Base-by-base conservation (phyloP, 2,329 filamentous ascomycete species). In the Aplosporella prunicola region DNA sequence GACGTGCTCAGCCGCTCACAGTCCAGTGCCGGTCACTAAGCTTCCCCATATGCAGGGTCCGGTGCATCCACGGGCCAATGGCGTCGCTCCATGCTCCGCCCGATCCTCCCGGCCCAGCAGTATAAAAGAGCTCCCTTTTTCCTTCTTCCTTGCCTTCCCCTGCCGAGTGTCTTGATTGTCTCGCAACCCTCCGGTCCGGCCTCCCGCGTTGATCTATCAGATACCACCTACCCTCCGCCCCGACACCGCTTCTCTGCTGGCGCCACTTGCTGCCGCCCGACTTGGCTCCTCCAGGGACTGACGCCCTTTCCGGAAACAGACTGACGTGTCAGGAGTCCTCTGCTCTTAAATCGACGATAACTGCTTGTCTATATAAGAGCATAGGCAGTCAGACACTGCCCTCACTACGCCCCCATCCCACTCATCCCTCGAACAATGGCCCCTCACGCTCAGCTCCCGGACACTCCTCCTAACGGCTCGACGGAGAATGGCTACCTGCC, bases 391-490 rank as follows among this genome's bases (percentile, higher is more conserved):
- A n/a, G n/a, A n/a, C n/a, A 9, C 24, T 26, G 10, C 14, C 24
- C 14, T 26, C 24, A 11, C 24, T 9, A 9, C 24, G 11, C n/a
- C 26, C 18, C 5, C 27, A 16, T 14, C 27, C 6, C 14, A 5
- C 13, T 24, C 18, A 13, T 7, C 9, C 24, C 37, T 8, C 9
- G 4, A 25, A 27, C 38, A 16, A 42, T 42, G 40, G 35, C 40
- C 31, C 40, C 40, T 4, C 40, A 39, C 31, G 34, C 40, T 13
- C 20, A 36, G 7, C 20, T 42, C 18, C 35, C 40, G 20, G 35
- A 39, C 35, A 39, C 35, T 30, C 40, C 35, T 11, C 40, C 40
- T 22, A 42, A 39, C 14, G 35, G 35, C 26, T 27, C 26, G 13
- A 25, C 20, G 33, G 31, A 42, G 20, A 35, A 29, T 14, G 40